A percentile compares a stretch with the other conserved stretches of the same genome.
These are phyloP conservation scores for Naganishia vishniacii DNA, from an alignment of 768 basidiomycete species.

Conservation along the genomic window DNA sequence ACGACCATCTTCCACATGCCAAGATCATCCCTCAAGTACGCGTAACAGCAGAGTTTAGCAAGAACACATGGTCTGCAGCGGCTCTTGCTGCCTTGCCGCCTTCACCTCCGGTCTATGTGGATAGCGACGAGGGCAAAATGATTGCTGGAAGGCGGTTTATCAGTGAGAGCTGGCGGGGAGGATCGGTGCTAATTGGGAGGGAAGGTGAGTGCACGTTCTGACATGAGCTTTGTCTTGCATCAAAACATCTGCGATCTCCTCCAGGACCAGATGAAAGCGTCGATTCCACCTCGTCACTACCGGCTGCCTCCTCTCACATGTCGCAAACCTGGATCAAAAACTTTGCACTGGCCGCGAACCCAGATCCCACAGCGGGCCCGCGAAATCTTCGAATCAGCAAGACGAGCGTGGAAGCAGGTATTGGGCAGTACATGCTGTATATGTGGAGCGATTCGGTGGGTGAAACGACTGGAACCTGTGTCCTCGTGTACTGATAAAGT, in stretches of 20 bases:
- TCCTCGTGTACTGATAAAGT: no score
- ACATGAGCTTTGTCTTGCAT: no score
- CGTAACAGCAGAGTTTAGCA: not conserved
- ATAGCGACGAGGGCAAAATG: not conserved
- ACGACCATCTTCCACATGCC: conserved; percentile 13
- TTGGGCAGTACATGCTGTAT: conserved; percentile 5
- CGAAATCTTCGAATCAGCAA: conserved; percentile 6
- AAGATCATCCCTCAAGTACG: conserved; percentile 19
- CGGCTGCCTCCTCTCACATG: conserved; percentile 3
- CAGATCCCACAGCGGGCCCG: not conserved
- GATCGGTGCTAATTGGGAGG: conserved; percentile 6
- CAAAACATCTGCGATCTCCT: no score
- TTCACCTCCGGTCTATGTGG: conserved; percentile 4
- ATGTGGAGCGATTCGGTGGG: conserved; percentile 19
- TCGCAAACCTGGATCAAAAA: conserved; percentile 14
- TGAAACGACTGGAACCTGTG: no score
- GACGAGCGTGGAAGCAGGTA: not conserved
- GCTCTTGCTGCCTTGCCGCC: conserved; percentile 1
- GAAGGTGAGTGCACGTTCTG: conserved; percentile 18
- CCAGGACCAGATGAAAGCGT: conserved; percentile 2
- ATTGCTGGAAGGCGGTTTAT: conserved; percentile 8
- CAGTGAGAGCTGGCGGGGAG: conserved; percentile 15
- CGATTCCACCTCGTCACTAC: conserved; percentile 8
- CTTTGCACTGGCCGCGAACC: conserved; percentile 10
- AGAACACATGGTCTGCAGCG: conserved; percentile 7